A percentile compares a stretch with the other conserved stretches of the same genome.
These are phyloP conservation scores for Aphanomyces cochlioides DNA, from an alignment of 352 stramenopile species.

Conservation along the genomic window DNA sequence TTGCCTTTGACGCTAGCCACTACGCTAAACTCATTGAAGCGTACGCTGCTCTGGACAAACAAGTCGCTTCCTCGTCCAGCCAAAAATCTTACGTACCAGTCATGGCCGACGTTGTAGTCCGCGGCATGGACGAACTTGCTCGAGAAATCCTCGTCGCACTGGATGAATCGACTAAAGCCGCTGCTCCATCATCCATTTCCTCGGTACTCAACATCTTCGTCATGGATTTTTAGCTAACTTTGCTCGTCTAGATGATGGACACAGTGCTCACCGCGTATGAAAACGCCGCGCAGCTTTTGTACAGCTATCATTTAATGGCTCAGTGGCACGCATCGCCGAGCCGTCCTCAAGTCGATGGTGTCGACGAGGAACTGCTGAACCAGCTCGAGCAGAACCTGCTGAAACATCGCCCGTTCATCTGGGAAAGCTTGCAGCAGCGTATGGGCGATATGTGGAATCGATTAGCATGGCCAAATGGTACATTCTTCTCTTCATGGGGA, in stretches of 20 bases:
- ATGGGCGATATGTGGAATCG: conserved; percentile 67
- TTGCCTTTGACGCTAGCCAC: conserved; percentile 58
- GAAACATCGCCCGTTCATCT: conserved; percentile 80
- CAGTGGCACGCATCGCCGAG: conserved; percentile 85
- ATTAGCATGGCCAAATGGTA: conserved; percentile 69
- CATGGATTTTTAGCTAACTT: neutral
- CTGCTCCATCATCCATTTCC: neutral
- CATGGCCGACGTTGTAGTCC: conserved; percentile 76
- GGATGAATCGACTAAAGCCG: neutral
- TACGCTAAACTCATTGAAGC: conserved; percentile 83
- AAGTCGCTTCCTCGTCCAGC: conserved; percentile 51
- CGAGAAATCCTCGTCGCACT: neutral
- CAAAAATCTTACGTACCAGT: conserved; percentile 40
- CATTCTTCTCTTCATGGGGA: neutral
- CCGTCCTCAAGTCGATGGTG: conserved; percentile 76
- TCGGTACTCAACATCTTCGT: conserved; percentile 10
- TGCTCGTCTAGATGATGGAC: conserved; percentile 45
- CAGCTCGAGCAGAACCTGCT: conserved; percentile 55
- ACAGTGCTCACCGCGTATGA: conserved; percentile 63
- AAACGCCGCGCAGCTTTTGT: conserved; percentile 73
- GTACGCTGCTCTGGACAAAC: conserved; percentile 71
- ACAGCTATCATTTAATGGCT: conserved; percentile 85
- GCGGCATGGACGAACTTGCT: conserved; percentile 66
- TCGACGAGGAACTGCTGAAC: conserved; percentile 73
- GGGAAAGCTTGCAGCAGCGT: conserved; percentile 83